These are phyloP conservation scores for Aspergillus incahuasiensis DNA, from an alignment of 495 filamentous ascomycete species.

Conservation along the genomic window DNA sequence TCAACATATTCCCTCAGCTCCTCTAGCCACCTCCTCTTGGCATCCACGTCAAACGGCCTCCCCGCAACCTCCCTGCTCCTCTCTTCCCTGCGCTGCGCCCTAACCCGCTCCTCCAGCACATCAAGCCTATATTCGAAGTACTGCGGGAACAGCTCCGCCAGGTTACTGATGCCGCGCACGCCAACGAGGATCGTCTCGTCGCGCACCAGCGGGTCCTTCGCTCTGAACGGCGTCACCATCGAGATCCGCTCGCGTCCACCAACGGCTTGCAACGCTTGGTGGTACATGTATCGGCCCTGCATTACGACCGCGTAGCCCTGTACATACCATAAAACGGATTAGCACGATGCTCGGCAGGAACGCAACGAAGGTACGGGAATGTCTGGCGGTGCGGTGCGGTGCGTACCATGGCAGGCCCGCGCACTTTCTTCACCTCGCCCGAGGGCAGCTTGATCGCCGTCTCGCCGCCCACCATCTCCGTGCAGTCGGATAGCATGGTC, in stretches of 20 bases:
- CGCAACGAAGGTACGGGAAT: no score
- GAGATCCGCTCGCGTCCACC: constrained; percentile 64
- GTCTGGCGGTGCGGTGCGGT: no score
- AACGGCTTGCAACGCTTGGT: constrained; percentile 60
- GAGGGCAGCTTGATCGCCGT: constrained; percentile 57
- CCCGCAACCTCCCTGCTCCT: constrained; percentile 16
- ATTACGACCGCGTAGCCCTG: constrained; percentile 65
- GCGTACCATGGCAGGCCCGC: constrained; percentile 65
- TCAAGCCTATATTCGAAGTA: constrained; percentile 66
- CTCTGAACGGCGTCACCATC: constrained; percentile 68
- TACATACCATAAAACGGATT: no score
- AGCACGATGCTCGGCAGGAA: no score
- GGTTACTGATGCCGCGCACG: constrained; percentile 57
- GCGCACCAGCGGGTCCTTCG: constrained; percentile 47
- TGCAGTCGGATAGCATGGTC: constrained; percentile 69
- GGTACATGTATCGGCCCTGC: constrained; percentile 68
- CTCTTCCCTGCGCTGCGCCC: constrained; percentile 27
- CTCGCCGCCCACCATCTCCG: constrained; percentile 67
- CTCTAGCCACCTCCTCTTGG: constrained; percentile 34
- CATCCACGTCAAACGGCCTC: constrained; percentile 27
- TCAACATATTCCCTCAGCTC: constrained; percentile 48
- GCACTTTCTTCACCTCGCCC: constrained; percentile 62
- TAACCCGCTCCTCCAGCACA: constrained; percentile 56
- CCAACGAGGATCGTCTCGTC: constrained; percentile 63
- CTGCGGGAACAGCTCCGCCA: constrained; percentile 63